Conservation (phyloP, 768 basidiomycete species). For the Amylocystis lapponica region DNA sequence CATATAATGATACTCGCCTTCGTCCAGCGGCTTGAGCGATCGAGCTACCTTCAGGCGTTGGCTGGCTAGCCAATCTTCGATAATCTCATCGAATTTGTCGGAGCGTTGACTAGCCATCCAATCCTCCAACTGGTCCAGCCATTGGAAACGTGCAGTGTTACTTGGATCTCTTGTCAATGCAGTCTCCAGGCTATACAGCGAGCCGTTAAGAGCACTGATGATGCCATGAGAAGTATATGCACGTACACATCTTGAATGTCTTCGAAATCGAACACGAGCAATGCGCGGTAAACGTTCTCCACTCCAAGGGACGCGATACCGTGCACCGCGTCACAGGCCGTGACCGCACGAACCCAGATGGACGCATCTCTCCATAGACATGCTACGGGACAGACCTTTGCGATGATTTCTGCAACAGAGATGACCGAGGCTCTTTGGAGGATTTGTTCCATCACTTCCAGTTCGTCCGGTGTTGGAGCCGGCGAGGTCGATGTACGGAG, state of each 20-base stretch:
- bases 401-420: no score
- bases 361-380: neutral
- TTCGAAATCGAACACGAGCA: slow-evolving; percentile 7
- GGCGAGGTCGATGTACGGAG: neutral
- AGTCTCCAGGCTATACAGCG: neutral
- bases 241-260: slow-evolving; percentile 2
- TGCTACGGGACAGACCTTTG: slow-evolving; percentile 7
- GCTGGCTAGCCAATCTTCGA: no score
- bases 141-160: neutral
- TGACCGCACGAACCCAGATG: slow-evolving; percentile 8
- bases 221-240: neutral
- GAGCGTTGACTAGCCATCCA: no score
- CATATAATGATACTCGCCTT: no score
- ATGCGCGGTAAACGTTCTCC: neutral
- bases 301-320: neutral
- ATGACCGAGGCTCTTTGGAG: no score
- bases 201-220: neutral
- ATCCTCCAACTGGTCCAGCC: slow-evolving; percentile 1
- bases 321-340: slow-evolving; percentile 4
- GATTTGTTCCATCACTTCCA: slow-evolving; percentile 3
- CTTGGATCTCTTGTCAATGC: neutral
- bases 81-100: no score
- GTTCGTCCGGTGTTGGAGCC: slow-evolving; percentile 1
- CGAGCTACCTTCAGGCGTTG: no score
- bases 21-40: no score